Base-by-base conservation (phyloP, 2,329 filamentous ascomycete species). In the Paraphaeosphaeria sporulosa region DNA sequence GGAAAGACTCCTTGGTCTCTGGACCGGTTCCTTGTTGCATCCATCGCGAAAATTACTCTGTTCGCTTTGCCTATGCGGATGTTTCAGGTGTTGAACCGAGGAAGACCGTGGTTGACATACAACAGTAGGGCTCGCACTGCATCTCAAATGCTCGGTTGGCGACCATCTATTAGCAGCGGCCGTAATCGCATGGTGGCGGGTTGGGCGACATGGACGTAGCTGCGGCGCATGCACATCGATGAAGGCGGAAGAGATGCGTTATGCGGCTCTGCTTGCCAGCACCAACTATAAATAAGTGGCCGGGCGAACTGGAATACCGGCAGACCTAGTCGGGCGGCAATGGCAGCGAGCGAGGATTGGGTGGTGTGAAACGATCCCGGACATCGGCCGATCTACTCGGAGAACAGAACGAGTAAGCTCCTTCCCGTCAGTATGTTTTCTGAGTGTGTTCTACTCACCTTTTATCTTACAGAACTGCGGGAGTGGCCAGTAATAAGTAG, bases 201-300 rank as follows among this genome's bases (percentile, higher is more conserved):
- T 57, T 27, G 21, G 23, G 34, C 44, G 44, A 42, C 17, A 40
- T 42, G 34, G 44, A 42, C 38, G 47, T 49, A 49, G 57, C 25
- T 58, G 17, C 23, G 19, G 43, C 51, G 55, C 36, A 60, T 64
- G 62, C 53, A 49, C 27, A 48, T 63, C 30, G 60, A 61, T 57
- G 32, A 57, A 62, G 61, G 21, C n/a, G 55, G 58, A 55, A 58
- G 58, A 17, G 50, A 59, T 55, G 32, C 19, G 50, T n/a, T 17
- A 60, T 67, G 66, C 65, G 63, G 66, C 66, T 69, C 66, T 67
- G 63, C 64, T 61, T 40, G 36, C 50, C 30, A 38, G 8, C 23
- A 59, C 34, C 8, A 59, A 43, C 51, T 68, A 67, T 59, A 66
- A 64, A 61, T 57, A 58, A 65, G 56, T 38, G 57, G 58, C 36